Evolutionary conservation across 495 filamentous ascomycete genomes (phyloP).

Genomic region (Aspergillus hancockii): DNA sequence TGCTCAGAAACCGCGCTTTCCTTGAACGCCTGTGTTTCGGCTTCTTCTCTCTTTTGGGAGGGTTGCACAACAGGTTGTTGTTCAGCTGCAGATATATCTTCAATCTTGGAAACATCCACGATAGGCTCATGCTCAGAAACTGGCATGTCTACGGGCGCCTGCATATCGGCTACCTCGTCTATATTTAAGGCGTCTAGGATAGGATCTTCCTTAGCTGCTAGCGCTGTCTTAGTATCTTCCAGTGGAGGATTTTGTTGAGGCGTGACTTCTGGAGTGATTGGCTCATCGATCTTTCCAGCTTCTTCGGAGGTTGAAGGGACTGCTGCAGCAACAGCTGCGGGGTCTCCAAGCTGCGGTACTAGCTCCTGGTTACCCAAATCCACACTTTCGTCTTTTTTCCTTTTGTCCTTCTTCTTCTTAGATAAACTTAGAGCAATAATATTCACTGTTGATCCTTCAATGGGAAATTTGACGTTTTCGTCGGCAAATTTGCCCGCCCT

Average conservation of each 20-base stretch:
- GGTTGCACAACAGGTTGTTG: not conserved
- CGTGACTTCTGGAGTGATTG: not conserved
- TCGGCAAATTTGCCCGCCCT: not conserved
- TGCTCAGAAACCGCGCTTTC: not conserved
- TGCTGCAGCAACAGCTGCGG: not conserved
- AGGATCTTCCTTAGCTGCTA: not conserved
- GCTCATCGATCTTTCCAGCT: not conserved
- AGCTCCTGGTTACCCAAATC: slow-evolving; percentile 19
- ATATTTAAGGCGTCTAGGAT: not conserved
- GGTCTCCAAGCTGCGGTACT: not conserved
- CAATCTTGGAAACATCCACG: not conserved
- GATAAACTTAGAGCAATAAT: slow-evolving; percentile 22
- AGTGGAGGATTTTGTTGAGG: not conserved
- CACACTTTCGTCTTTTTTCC: slow-evolving; percentile 34
- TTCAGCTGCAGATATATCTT: not conserved
- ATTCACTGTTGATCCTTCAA: slow-evolving; percentile 21
- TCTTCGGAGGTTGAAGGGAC: slow-evolving; percentile 2
- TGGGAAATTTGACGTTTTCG: slow-evolving; percentile 11
- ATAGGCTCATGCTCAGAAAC: not conserved
- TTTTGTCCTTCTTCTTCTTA: slow-evolving; percentile 41
- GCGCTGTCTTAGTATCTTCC: not conserved
- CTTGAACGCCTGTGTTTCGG: not conserved
- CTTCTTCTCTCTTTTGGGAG: not conserved
- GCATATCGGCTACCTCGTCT: not conserved
- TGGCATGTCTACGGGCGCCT: not conserved